Evolutionary conservation across 1,284 basidiomycete genomes (phyloP).

Genomic region (Phenoliferia sp.): DNA sequence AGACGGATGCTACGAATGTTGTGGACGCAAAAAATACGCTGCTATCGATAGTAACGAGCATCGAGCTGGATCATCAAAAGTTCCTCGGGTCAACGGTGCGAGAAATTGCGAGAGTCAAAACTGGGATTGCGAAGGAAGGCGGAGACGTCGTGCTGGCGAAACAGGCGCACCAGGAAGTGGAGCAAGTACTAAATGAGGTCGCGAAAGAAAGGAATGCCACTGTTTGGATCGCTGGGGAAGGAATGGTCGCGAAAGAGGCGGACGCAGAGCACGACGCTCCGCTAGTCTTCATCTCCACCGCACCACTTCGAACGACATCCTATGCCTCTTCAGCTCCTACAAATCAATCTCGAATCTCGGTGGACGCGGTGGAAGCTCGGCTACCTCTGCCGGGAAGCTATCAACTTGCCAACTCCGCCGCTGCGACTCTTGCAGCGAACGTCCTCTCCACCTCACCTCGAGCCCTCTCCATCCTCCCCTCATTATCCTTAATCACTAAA

Average conservation of each 20-base stretch:
- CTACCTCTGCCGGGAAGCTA: slow-evolving; percentile 69
- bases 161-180: slow-evolving; percentile 59
- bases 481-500: slow-evolving; percentile 46
- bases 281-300: slow-evolving; percentile 26
- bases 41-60: slow-evolving; percentile 73
- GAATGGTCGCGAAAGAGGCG: neutral
- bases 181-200: slow-evolving; percentile 45
- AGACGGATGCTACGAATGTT: slow-evolving; percentile 88
- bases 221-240: slow-evolving; percentile 20
- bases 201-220: slow-evolving; percentile 41
- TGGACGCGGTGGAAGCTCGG: neutral
- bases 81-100: slow-evolving; percentile 74
- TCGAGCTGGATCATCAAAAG: slow-evolving; percentile 88
- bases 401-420: slow-evolving; percentile 73
- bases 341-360: neutral
- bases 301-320: neutral
- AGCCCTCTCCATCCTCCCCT: slow-evolving; percentile 30
- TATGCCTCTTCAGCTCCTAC: neutral
- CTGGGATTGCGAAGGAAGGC: slow-evolving; percentile 66
- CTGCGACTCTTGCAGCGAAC: slow-evolving; percentile 63
- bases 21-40: slow-evolving; percentile 65
- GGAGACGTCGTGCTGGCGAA: slow-evolving; percentile 69
- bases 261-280: slow-evolving; percentile 10
- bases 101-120: slow-evolving; percentile 78
- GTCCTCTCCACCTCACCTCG: slow-evolving; percentile 53